Conservation (phyloP, 1,139 yeast genomes). For the Geotrichum candidum region DNA sequence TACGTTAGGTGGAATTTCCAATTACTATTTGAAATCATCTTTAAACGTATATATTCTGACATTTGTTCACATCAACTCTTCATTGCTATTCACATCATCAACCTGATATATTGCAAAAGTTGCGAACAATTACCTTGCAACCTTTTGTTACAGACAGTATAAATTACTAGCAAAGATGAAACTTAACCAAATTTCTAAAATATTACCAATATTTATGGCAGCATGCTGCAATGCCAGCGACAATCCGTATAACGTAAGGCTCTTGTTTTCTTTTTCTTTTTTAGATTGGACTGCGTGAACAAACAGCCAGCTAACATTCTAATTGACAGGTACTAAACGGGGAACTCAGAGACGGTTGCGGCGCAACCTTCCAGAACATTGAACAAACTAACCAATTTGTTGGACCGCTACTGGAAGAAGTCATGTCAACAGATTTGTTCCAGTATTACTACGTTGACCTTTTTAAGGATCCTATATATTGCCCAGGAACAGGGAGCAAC, state of each 20-base stretch:
- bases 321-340: conserved; percentile 15
- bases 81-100: background rate
- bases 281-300: background rate
- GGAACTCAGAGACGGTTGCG: background rate
- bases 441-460: conserved; percentile 79
- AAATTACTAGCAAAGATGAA: background rate
- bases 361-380: background rate
- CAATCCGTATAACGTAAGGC: background rate
- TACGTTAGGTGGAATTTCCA: background rate
- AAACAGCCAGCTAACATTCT: background rate
- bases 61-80: background rate
- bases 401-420: conserved; percentile 40
- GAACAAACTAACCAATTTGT: conserved; percentile 11
- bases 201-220: background rate
- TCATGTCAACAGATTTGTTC: conserved; percentile 50
- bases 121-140: background rate
- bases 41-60: background rate
- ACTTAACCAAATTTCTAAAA: background rate
- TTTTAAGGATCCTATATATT: conserved; percentile 46
- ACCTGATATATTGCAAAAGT: background rate
- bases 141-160: background rate
- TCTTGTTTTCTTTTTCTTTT: background rate
- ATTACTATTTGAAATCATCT: background rate
- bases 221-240: background rate
- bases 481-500: conserved; percentile 40